Evolutionary conservation across 2,329 filamentous ascomycete genomes (phyloP).

Genomic region (Monosporascus sp.): DNA sequence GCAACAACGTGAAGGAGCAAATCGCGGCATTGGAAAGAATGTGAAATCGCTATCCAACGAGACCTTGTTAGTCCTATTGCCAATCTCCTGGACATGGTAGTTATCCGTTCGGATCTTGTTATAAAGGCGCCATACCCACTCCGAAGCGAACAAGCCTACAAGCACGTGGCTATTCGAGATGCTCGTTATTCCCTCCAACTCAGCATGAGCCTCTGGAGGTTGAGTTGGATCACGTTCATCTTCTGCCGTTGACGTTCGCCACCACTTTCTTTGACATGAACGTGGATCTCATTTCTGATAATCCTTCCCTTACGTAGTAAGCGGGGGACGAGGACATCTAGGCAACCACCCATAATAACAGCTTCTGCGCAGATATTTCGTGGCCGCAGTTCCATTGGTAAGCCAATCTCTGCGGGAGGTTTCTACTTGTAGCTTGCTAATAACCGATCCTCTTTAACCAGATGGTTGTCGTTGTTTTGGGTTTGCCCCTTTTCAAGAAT

Average conservation of each 20-base stretch:
- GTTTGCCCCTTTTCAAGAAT: neutral
- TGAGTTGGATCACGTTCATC: slow-evolving; percentile 3
- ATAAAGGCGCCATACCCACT: neutral
- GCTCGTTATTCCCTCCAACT: neutral
- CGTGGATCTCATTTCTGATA: neutral
- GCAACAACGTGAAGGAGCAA: neutral
- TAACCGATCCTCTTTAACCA: neutral
- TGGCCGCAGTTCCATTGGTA: neutral
- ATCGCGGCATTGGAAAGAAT: neutral
- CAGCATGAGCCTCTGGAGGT: neutral
- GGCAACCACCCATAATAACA: too few relatives aligned
- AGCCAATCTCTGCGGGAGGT: neutral
- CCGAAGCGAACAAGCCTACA: neutral
- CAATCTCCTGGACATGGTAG: neutral
- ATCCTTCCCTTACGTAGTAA: slow-evolving; percentile 1
- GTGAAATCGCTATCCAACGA: neutral
- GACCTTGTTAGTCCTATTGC: neutral
- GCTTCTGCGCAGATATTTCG: neutral
- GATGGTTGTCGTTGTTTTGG: neutral
- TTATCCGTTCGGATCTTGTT: neutral
- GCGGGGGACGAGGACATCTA: neutral
- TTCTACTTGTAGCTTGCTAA: neutral
- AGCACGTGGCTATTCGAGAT: neutral
- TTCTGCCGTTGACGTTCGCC: slow-evolving; percentile 2
- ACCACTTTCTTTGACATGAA: slow-evolving; percentile 2